Conservation (phyloP, 257 asterid species). For the Solanum peruvianum region DNA sequence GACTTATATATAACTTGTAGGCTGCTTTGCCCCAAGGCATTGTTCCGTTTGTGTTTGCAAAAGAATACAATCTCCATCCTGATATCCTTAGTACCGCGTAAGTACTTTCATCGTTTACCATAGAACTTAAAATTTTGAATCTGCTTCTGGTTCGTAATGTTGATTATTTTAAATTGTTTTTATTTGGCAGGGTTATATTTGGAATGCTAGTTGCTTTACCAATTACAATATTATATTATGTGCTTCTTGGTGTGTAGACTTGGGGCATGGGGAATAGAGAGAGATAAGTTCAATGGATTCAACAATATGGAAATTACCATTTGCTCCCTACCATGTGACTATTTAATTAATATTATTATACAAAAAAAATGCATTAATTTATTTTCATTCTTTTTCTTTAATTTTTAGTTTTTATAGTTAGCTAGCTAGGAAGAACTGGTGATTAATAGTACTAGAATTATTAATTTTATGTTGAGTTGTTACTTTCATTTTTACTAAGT, state of each 20-base stretch:
- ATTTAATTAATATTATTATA: not conserved
- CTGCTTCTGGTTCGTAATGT: not conserved
- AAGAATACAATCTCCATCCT: slow-evolving; percentile 84
- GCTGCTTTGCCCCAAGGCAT: slow-evolving; percentile 96
- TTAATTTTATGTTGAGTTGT: not conserved
- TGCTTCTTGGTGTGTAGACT: slow-evolving; percentile 64
- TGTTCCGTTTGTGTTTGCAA: slow-evolving; percentile 84
- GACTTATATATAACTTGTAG: slow-evolving; percentile 19
- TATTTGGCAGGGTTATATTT: slow-evolving; percentile 64
- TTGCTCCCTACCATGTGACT: slow-evolving; percentile 30
- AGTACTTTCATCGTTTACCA: not conserved
- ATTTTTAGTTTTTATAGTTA: not conserved
- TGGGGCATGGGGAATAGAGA: slow-evolving; percentile 9
- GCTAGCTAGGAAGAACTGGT: not conserved
- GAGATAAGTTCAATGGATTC: slow-evolving; percentile 12
- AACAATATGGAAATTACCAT: slow-evolving; percentile 3
- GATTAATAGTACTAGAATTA: not conserved
- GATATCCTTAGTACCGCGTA: slow-evolving; percentile 92
- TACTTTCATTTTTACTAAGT: not conserved
- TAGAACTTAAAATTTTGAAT: not conserved
- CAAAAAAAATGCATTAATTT: slow-evolving; percentile 1
- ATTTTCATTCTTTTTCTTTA: slow-evolving; percentile 1
- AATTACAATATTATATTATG: slow-evolving; percentile 74
- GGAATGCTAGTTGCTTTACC: slow-evolving; percentile 93
- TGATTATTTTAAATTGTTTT: not conserved